phyloP scores from a whole-genome alignment of 169 alveolate species.

The Plasmodium gonderi region DNA sequence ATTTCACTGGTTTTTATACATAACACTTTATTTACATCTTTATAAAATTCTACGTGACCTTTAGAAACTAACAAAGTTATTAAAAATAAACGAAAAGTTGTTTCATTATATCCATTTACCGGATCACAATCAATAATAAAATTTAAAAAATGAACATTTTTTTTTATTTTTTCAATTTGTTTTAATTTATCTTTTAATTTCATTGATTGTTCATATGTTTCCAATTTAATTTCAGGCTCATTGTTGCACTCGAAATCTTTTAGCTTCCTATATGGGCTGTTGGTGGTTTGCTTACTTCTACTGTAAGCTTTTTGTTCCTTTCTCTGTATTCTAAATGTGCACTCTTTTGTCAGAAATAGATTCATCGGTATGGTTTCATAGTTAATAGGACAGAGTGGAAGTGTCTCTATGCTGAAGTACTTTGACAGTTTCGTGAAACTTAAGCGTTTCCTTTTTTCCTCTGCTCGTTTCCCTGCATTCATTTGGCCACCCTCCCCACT shows the following conservation, averaged over 20 bases:
- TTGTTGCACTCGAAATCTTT: slow-evolving; percentile 22
- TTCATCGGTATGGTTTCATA: slow-evolving; percentile 52
- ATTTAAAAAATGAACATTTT: slow-evolving; percentile 75
- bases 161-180: slow-evolving; percentile 22
- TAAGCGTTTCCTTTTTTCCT: background rate
- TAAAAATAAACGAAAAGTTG: slow-evolving; percentile 80
- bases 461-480: background rate
- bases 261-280: slow-evolving; percentile 19
- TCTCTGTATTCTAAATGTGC: slow-evolving; percentile 1
- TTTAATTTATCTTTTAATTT: slow-evolving; percentile 42
- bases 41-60: slow-evolving; percentile 77
- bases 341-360: slow-evolving; percentile 1
- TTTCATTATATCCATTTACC: slow-evolving; percentile 80
- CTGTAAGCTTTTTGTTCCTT: slow-evolving; percentile 16
- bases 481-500: background rate
- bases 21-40: slow-evolving; percentile 23
- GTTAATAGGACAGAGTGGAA: slow-evolving; percentile 23
- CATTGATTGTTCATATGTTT: slow-evolving; percentile 67
- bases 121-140: slow-evolving; percentile 82
- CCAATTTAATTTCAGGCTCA: slow-evolving; percentile 55
- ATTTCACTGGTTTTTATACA: slow-evolving; percentile 24
- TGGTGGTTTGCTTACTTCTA: slow-evolving; percentile 1
- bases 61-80: slow-evolving; percentile 78
- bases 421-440: slow-evolving; percentile 33
- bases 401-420: slow-evolving; percentile 10